Conservation (phyloP, 176 grass and related monocot genomes). For the Thinopyrum elongatum region DNA sequence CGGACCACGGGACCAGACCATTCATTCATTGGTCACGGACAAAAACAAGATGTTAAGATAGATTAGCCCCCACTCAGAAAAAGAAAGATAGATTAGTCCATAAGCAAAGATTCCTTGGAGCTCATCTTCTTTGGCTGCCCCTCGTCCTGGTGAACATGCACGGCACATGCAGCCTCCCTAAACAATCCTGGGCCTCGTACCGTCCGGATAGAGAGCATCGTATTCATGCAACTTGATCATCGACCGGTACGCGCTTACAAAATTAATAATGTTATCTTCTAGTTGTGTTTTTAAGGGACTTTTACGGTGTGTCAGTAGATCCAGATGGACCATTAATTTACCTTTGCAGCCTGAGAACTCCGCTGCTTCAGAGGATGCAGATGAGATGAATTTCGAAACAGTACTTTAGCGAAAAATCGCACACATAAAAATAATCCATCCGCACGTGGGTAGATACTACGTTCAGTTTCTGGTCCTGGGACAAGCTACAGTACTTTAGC, state of each 20-base stretch:
- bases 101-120: not conserved
- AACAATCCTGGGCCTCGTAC: not conserved
- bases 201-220: not conserved
- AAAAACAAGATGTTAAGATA: not conserved
- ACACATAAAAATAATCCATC: no score
- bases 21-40: not conserved
- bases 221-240: not conserved
- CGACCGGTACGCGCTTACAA: not conserved
- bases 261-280: not conserved
- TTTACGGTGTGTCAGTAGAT: no score
- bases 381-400: not conserved
- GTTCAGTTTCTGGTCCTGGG: no score
- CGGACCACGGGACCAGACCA: not conserved
- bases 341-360: not conserved
- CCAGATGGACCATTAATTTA: no score
- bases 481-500: no score
- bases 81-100: not conserved
- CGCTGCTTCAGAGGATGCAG: not conserved
- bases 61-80: no score
- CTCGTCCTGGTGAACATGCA: not conserved
- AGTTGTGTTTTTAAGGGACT: no score
- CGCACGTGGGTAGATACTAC: no score
- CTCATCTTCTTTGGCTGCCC: not conserved
- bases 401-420: no score
- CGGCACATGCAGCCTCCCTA: slow-evolving; percentile 7